Evolutionary conservation across 495 filamentous ascomycete species (phyloP).

Genomic region (Chaetomium tenue): DNA sequence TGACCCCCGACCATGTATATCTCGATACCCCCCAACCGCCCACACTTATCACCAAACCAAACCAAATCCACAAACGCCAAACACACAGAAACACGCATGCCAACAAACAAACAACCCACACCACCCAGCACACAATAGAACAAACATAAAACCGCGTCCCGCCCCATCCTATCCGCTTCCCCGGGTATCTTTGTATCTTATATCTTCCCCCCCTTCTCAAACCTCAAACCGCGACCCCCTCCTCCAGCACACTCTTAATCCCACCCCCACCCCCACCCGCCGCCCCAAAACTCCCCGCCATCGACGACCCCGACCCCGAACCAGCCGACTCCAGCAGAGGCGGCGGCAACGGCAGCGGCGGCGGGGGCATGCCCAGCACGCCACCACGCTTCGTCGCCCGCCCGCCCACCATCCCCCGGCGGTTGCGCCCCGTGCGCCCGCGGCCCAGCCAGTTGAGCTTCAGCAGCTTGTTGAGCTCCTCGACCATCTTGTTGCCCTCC

Average conservation of each 20-base stretch:
- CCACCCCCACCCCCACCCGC: background rate
- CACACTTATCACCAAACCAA: background rate
- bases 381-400: constrained; percentile 41
- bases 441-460: constrained; percentile 96
- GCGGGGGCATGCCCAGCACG: constrained; percentile 12
- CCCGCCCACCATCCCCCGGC: constrained; percentile 75
- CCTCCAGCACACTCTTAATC: background rate
- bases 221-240: constrained; percentile 1
- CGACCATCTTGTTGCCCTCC: constrained; percentile 75
- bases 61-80: background rate
- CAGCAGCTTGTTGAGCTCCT: constrained; percentile 75
- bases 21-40: background rate
- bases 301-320: background rate
- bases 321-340: background rate
- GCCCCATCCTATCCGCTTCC: background rate
- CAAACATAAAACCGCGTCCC: too few species aligned
- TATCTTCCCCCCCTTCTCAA: too few species aligned
- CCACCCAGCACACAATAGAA: background rate
- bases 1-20: background rate
- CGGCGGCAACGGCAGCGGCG: background rate
- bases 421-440: constrained; percentile 83
- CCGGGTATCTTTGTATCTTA: too few species aligned
- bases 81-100: background rate
- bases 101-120: background rate
- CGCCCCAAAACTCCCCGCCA: background rate